These are phyloP conservation scores for Calocybe cyanea DNA, from an alignment of 768 basidiomycete genomes.

Conservation along the genomic window DNA sequence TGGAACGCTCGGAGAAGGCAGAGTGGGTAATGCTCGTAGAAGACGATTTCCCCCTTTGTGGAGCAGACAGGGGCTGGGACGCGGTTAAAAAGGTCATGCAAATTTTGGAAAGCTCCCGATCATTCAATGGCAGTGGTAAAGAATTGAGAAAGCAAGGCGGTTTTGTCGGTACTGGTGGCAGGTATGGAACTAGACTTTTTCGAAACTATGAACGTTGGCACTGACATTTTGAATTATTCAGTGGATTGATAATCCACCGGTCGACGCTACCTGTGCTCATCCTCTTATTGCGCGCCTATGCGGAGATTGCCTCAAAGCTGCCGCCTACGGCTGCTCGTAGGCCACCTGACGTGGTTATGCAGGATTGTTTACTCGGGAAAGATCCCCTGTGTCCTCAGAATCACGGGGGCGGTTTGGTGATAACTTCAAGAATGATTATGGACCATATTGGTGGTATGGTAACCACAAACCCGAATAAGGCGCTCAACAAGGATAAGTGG, in stretches of 20 bases:
- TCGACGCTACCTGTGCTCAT: conserved; percentile 30
- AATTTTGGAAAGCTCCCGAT: conserved; percentile 21
- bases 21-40: conserved; percentile 43
- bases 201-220: background rate
- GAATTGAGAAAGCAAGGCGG: conserved; percentile 27
- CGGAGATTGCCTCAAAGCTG: conserved; percentile 23
- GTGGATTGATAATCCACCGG: conserved; percentile 38
- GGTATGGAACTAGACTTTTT: conserved; percentile 19
- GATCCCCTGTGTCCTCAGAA: conserved; percentile 33
- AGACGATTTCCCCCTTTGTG: conserved; percentile 42
- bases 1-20: conserved; percentile 16
- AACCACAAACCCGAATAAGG: conserved; percentile 30
- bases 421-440: conserved; percentile 38
- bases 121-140: conserved; percentile 5
- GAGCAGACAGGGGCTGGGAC: conserved; percentile 27
- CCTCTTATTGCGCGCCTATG: conserved; percentile 27
- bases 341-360: conserved; percentile 36
- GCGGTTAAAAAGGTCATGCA: conserved; percentile 29
- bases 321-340: conserved; percentile 24
- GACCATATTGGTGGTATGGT: conserved; percentile 37
- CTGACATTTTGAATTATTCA: conserved; percentile 12
- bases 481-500: conserved; percentile 31
- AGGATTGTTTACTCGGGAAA: conserved; percentile 37
- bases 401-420: conserved; percentile 25
- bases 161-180: conserved; percentile 40